Evolutionary conservation across 768 basidiomycete genomes (phyloP).

Genomic region (Pisolithus tinctorius): DNA sequence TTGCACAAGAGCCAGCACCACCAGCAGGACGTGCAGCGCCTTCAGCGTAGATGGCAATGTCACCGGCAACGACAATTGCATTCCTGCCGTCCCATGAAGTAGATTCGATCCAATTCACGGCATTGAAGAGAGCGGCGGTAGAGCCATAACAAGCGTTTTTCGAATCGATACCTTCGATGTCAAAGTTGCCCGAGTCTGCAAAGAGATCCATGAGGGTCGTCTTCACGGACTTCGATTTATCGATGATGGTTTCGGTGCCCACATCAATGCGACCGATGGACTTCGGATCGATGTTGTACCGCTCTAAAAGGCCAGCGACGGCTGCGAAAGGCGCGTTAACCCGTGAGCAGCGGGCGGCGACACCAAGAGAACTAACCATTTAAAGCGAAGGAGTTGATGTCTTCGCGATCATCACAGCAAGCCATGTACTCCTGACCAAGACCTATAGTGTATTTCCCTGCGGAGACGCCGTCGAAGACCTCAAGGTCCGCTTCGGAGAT

Average conservation of each 20-base stretch:
- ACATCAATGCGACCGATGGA: constrained; percentile 98
- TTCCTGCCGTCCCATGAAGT: constrained; percentile 96
- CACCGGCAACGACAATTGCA: constrained; percentile 93
- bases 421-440: constrained; percentile 98
- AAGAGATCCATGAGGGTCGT: constrained; percentile 99
- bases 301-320: constrained; percentile 83
- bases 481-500: constrained; percentile 95
- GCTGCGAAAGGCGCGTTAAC: constrained; percentile 37
- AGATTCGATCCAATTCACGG: constrained; percentile 96
- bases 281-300: constrained; percentile 92
- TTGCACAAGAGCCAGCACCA: constrained; percentile 92
- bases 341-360: neutral
- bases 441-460: constrained; percentile 99
- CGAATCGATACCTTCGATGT: constrained; percentile 98
- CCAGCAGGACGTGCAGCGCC: constrained; percentile 93
- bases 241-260: constrained; percentile 98
- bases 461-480: constrained; percentile 85
- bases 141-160: constrained; percentile 99
- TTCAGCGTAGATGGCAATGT: constrained; percentile 97
- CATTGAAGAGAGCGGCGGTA: constrained; percentile 98
- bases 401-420: constrained; percentile 96
- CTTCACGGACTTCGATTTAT: constrained; percentile 99
- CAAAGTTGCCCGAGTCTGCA: constrained; percentile 83
- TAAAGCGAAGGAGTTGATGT: constrained; percentile 96
- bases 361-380: constrained; percentile 54